These are phyloP conservation scores for Adiantum capillusveneris DNA, from an alignment of 75 land plant genomes.

Conservation along the genomic window DNA sequence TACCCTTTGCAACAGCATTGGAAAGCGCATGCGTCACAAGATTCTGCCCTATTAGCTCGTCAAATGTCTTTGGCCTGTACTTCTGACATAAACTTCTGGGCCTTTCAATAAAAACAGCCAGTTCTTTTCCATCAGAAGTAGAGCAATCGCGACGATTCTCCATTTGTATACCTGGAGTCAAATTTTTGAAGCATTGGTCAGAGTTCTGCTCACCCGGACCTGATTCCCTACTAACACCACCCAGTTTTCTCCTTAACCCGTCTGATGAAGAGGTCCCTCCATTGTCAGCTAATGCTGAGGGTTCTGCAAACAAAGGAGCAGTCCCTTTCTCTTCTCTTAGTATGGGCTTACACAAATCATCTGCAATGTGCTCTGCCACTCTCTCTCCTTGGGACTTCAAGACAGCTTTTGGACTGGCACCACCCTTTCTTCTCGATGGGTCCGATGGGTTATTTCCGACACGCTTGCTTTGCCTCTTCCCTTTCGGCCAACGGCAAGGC, in stretches of 20 bases:
- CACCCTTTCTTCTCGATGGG: no score
- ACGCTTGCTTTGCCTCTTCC: no score
- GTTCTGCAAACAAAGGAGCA: conserved; percentile 5
- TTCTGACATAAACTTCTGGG: conserved; percentile 34
- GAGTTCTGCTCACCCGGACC: conserved; percentile 6
- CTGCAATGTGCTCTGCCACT: no score
- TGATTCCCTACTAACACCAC: conserved; percentile 52
- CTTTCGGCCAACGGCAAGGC: conserved; percentile 53
- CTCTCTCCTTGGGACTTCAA: no score
- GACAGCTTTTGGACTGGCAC: no score
- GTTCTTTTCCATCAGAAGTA: background rate
- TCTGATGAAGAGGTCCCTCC: conserved; percentile 11
- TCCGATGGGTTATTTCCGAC: no score
- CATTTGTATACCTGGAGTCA: no score
- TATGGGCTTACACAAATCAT: no score
- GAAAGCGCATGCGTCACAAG: conserved; percentile 28
- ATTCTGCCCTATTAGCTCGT: conserved; percentile 39
- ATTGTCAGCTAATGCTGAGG: conserved; percentile 15
- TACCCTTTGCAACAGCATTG: conserved; percentile 14
- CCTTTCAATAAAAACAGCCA: conserved; percentile 15
- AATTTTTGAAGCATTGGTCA: no score
- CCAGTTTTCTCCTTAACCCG: conserved; percentile 36
- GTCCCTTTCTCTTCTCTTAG: no score
- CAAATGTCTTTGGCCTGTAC: conserved; percentile 28
- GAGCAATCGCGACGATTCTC: no score